A percentile compares a stretch with the other conserved stretches of the same genome.
Conservation (phyloP, 176 grass and related monocot genomes). For the Zizania latifolia region DNA sequence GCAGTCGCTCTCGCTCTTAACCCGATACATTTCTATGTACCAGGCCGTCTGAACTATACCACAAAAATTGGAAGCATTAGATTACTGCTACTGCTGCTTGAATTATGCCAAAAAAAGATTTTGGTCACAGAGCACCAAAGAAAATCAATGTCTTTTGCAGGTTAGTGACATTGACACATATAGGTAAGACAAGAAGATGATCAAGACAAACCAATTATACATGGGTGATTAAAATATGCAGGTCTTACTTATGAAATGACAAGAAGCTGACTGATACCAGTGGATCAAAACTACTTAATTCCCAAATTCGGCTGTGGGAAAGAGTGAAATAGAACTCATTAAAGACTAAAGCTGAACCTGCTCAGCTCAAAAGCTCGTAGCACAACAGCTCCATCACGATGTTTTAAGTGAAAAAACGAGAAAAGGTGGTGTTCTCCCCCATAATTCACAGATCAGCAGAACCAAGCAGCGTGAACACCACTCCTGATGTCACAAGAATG, state of each 20-base stretch:
- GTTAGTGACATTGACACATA: background rate
- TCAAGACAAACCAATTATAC: background rate
- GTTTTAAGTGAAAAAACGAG: background rate
- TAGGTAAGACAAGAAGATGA: background rate
- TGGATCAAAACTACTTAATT: background rate
- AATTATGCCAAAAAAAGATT: background rate
- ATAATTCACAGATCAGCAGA: constrained; percentile 31
- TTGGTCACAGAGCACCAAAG: background rate
- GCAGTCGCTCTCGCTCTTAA: constrained; percentile 46
- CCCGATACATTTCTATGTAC: constrained; percentile 35
- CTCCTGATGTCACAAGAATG: background rate
- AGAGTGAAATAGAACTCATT: background rate
- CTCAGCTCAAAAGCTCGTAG: constrained; percentile 9
- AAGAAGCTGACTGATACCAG: background rate
- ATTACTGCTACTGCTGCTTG: background rate
- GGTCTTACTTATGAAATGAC: constrained; percentile 7
- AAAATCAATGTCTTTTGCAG: background rate
- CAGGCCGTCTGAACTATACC: constrained; percentile 16
- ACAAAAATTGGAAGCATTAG: background rate
- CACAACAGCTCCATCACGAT: background rate
- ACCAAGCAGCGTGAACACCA: constrained; percentile 1
- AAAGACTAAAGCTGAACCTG: constrained; percentile 12
- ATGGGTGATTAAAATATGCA: background rate
- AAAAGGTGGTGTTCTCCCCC: background rate
- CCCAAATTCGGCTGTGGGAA: constrained; percentile 9